Evolutionary conservation across 2,329 filamentous ascomycete species (phyloP), one percentile per base, ranked within the genome.

Genomic region (Fusarium austroafricanum): DNA sequence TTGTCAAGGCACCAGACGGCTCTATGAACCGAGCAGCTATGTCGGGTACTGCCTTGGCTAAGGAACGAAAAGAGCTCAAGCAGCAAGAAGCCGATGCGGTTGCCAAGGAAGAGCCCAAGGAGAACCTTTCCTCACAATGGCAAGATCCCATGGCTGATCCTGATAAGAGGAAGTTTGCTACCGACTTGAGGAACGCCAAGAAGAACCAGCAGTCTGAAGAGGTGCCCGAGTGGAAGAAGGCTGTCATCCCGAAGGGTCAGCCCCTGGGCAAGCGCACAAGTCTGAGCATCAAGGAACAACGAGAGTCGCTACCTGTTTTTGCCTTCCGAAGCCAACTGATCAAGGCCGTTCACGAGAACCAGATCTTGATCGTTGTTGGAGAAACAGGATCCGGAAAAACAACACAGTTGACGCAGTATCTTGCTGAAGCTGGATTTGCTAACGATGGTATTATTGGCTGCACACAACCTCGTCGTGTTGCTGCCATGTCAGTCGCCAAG

Each of bases 311-410:
- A 49, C 96, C 96, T 0, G 94, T 98, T 0, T 99, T 83, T 80
- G 92, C 90, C 53, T 97, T 99, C 82, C 89, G 95, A 55, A 90
- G 88, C 50, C 92, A 96, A 75, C 86, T 99, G 29, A 90, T 98
- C 68, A 89, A 97, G 71, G 96, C 96, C 21, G 90, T 99, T 4
- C 83, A 85, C 26, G 90, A 93, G 38, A 96, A 99, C 75, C 95
- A 98, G 75, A 87, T 99, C 44, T 79, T 99, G 66, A 97, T 99
- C 75, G 95, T 99, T 0, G 95, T 99, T 51, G 96, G 96, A 73
- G 96, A 99, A 77, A 99, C 96, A 51, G 96, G 96, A 15, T 97
- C 94, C 1, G 96, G 96, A 71, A 99, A 99, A 80, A 99, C 96
- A 0, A 99, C 96, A 0, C 96, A 99, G 77, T 79, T 99, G 56